These are phyloP conservation scores for Leccinum longicurvipes DNA, from an alignment of 768 basidiomycete species.

Conservation along the genomic window DNA sequence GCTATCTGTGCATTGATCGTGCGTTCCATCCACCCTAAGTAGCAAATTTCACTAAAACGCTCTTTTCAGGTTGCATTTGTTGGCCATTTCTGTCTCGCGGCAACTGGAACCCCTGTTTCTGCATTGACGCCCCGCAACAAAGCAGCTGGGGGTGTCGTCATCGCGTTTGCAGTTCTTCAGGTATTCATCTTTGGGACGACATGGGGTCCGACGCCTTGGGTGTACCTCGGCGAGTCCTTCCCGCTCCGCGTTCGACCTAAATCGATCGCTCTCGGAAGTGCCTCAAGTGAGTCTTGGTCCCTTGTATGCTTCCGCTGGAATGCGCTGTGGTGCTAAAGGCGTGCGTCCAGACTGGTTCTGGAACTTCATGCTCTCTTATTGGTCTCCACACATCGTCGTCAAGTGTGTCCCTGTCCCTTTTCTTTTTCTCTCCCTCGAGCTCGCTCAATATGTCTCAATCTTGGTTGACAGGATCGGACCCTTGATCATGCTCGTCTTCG, in stretches of 20 bases:
- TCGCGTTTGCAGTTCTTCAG: constrained; percentile 76
- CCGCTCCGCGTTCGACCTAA: constrained; percentile 78
- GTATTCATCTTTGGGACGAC: constrained; percentile 69
- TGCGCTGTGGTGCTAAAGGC: constrained; percentile 4
- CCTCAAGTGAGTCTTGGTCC: constrained; percentile 36
- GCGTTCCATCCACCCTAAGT: constrained; percentile 12
- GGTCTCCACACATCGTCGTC: constrained; percentile 62
- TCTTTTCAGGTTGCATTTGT: constrained; percentile 58
- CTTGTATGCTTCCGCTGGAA: background rate
- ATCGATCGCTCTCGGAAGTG: constrained; percentile 72
- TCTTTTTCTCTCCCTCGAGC: no score
- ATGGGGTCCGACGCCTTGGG: constrained; percentile 78
- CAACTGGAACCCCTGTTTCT: constrained; percentile 43
- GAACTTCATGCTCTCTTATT: constrained; percentile 75
- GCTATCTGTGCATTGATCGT: constrained; percentile 62
- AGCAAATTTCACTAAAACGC: background rate
- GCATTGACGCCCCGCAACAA: constrained; percentile 55
- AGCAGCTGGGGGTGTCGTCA: constrained; percentile 60
- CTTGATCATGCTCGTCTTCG: constrained; percentile 74
- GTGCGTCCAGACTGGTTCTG: constrained; percentile 54
- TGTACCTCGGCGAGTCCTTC: constrained; percentile 78
- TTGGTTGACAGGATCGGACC: constrained; percentile 54
- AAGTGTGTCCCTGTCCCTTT: constrained; percentile 33
- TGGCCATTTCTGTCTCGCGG: constrained; percentile 64
- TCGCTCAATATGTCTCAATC: background rate